Base-by-base conservation (phyloP, 257 asterid species). In the Ehretia macrophylla region DNA sequence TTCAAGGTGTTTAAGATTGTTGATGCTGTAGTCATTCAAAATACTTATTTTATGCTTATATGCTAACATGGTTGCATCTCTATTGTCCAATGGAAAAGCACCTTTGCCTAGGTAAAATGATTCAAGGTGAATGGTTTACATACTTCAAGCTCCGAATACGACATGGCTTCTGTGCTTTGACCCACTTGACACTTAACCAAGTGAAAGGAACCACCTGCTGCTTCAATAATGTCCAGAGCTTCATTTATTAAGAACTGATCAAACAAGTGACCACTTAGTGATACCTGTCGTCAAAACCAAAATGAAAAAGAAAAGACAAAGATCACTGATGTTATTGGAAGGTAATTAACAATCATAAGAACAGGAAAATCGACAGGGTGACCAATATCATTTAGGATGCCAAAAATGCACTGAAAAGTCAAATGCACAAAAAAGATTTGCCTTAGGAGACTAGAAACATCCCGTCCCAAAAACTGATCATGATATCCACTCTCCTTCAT, bases 121-220 rank as follows among this genome's bases (percentile, higher is more conserved):
- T 27, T 21, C n/a, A 0, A 52, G n/a, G 38, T 20, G 10, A 52
- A 22, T 4, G 55, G 52, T 54, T 58, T 50, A 65, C 81, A 74
- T 68, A 86, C 97, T 81, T 93, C 89, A 58, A 93, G 89, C 76
- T 93, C 97, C 56, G 99, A 88, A 77, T 86, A 88, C 40, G 99
- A 88, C 76, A 49, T 67, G 14, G 75, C 87, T 42, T 56, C 62
- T 32, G 96, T 65, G 68, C 84, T 86, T 79, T 93, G 94, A 56
- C 99, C 96, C 11, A 93, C 96, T 64, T 88, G 96, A 62, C 90
- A 93, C 82, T 89, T 93, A 67, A 80, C 95, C 81, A 89, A 66
- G 69, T 85, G 96, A 79, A 93, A 93, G 71, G 97, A 88, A 55
- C 97, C 97, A 59, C 97, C 95, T 16, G 99, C 96, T 27, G 89